Percentiles rank a stretch among this genome's conserved stretches.
These are phyloP conservation scores for Fonsecaea nubica DNA, from an alignment of 2,329 filamentous ascomycete genomes.

Conservation along the genomic window DNA sequence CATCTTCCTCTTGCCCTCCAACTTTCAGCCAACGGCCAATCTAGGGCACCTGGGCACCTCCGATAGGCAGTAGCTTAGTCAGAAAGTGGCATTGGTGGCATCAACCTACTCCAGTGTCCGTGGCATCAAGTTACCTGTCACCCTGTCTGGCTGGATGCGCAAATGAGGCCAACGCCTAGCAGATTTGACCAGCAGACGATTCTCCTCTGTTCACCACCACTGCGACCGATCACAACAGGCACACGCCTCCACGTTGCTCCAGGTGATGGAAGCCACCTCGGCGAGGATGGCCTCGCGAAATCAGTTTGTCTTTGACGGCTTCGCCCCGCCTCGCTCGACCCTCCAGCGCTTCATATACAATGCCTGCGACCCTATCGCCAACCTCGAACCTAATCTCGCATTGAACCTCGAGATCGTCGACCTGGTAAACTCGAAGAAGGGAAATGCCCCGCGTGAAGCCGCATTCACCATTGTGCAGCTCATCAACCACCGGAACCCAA, in stretches of 20 bases:
- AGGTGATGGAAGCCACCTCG: slow-evolving; percentile 83
- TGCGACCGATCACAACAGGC: not conserved
- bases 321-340: slow-evolving; percentile 79
- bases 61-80: no score
- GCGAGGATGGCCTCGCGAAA: slow-evolving; percentile 94
- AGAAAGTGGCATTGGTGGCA: not conserved
- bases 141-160: not conserved
- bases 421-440: slow-evolving; percentile 96
- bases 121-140: no score
- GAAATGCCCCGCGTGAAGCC: slow-evolving; percentile 91
- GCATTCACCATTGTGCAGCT: slow-evolving; percentile 91
- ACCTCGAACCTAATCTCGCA: slow-evolving; percentile 96
- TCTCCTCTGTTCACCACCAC: not conserved
- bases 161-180: not conserved
- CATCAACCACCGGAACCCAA: slow-evolving; percentile 96
- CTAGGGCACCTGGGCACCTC: no score
- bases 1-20: no score
- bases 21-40: no score
- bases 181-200: not conserved
- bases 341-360: slow-evolving; percentile 95
- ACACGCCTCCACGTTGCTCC: not conserved
- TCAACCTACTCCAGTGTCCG: not conserved
- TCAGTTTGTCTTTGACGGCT: slow-evolving; percentile 88
- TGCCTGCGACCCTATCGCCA: slow-evolving; percentile 87
- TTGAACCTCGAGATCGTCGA: slow-evolving; percentile 96